Evolutionary conservation across 2,329 filamentous ascomycete genomes (phyloP), one percentile per base, ranked within the genome.

Genomic region (Fusarium pilosicola): DNA sequence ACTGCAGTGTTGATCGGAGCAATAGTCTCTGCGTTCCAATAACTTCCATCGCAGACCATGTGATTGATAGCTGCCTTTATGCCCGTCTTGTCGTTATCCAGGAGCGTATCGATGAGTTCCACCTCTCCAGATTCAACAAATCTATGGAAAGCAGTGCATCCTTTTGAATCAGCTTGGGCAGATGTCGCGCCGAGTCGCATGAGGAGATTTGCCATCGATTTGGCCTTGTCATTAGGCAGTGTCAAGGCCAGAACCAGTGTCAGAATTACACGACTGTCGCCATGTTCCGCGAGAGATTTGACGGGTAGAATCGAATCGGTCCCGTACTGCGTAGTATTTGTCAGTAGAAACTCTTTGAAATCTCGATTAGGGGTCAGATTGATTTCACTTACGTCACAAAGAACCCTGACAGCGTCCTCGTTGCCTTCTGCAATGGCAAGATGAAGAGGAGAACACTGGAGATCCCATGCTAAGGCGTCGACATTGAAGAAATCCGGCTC

Each of bases 401-500:
- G 87, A 30, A 90, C 81, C 65, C 91, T 89, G 20, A 96, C 93
- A 17, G 91, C 88, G 8, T 92, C 87, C 32, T 88, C 84, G 73
- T 96, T 91, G 0, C 93, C 94, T 68, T 90, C 89, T 4, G 93
- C 80, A 68, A 97, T 94, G 13, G 94, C 94, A 34, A 95, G 86
- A 80, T 97, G 94, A 10, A 97, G 85, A 4, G 94, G 90, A 18
- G 92, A 93, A 65, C 90, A 89, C 9, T 91, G 90, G 10, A 87
- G 88, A 76, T 97, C 94, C 94, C 94, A 97, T 3, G 93, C 90
- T n/a, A 93, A 79, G 3, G 92, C 88, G 73, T 97, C 91, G 68
- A 95, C 87, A 74, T 96, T 90, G 80, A 93, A 96, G 59, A 95
- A 88, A 80, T 97, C 94, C 2, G 94, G 93, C 26, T 93, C 92